These are phyloP conservation scores for Tolypocladium endophyticum DNA, from an alignment of 2,329 filamentous ascomycete genomes.

Conservation along the genomic window DNA sequence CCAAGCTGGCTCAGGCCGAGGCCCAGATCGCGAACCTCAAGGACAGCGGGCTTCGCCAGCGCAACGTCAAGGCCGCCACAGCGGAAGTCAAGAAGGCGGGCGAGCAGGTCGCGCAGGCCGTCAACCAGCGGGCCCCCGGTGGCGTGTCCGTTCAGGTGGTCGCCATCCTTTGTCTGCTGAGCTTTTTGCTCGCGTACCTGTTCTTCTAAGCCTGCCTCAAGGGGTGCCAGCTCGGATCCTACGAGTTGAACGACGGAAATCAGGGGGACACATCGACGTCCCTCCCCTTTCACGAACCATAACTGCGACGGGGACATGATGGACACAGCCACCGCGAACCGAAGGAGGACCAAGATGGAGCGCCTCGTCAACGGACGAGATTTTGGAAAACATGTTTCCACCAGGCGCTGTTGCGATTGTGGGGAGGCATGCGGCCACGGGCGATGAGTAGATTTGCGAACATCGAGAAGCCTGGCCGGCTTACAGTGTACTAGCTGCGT, in stretches of 20 bases:
- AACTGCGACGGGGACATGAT: not conserved
- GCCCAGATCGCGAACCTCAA: conserved; percentile 61
- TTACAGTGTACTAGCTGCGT: not conserved
- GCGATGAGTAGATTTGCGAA: not conserved
- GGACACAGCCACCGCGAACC: not conserved
- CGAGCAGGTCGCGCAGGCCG: conserved; percentile 42
- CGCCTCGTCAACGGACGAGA: not conserved
- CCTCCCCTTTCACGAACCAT: not conserved
- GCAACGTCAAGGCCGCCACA: conserved; percentile 50
- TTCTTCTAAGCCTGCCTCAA: conserved; percentile 60
- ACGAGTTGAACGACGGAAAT: not conserved
- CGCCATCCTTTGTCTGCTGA: conserved; percentile 73
- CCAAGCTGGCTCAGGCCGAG: conserved; percentile 65
- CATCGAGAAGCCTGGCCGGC: not conserved
- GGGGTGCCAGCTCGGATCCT: not conserved
- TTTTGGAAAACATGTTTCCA: not conserved
- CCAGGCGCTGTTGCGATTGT: not conserved
- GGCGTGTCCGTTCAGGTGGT: conserved; percentile 83
- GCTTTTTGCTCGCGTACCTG: conserved; percentile 90
- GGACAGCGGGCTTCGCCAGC: conserved; percentile 66
- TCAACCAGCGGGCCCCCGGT: conserved; percentile 45
- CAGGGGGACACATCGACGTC: not conserved
- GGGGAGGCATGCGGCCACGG: not conserved
- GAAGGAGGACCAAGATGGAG: not conserved
- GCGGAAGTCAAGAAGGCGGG: conserved; percentile 40